phyloP scores from a whole-genome alignment of 768 basidiomycete genomes.

The Mycena vulgaris region DNA sequence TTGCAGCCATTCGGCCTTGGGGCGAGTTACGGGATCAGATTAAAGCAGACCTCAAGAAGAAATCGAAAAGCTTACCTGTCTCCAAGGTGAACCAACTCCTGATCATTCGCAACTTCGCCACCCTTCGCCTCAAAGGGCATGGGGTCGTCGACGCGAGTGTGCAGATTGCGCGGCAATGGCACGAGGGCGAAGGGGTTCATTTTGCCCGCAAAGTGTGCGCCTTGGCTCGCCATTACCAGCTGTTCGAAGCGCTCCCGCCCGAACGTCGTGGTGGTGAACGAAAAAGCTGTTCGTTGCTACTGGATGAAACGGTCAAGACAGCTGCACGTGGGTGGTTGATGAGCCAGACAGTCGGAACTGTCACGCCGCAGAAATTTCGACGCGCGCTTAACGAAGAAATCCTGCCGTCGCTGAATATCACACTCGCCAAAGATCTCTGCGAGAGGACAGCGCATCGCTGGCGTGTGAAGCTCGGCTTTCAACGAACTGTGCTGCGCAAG shows the following conservation, averaged over 20 bases:
- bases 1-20: slow-evolving; percentile 36
- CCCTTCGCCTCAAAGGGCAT: slow-evolving; percentile 49
- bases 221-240: slow-evolving; percentile 54
- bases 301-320: not conserved
- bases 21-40: slow-evolving; percentile 39
- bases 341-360: not conserved
- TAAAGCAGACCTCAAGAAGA: slow-evolving; percentile 44
- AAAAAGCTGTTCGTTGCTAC: slow-evolving; percentile 26
- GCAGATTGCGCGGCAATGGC: slow-evolving; percentile 55
- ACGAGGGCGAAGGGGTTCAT: slow-evolving; percentile 45
- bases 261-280: slow-evolving; percentile 45
- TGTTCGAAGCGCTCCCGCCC: slow-evolving; percentile 50
- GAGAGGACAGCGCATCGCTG: slow-evolving; percentile 54
- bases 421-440: not conserved
- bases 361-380: slow-evolving; percentile 35
- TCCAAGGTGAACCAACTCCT: slow-evolving; percentile 50
- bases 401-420: slow-evolving; percentile 46
- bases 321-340: slow-evolving; percentile 2
- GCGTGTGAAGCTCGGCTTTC: slow-evolving; percentile 54
- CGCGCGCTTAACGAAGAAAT: slow-evolving; percentile 46
- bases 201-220: slow-evolving; percentile 47
- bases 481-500: slow-evolving; percentile 45
- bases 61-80: slow-evolving; percentile 36
- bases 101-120: slow-evolving; percentile 53
- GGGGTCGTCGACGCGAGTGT: slow-evolving; percentile 46